Evolutionary conservation across 441 rosid species (phyloP).

Genomic region (Jatropha podagrica): DNA sequence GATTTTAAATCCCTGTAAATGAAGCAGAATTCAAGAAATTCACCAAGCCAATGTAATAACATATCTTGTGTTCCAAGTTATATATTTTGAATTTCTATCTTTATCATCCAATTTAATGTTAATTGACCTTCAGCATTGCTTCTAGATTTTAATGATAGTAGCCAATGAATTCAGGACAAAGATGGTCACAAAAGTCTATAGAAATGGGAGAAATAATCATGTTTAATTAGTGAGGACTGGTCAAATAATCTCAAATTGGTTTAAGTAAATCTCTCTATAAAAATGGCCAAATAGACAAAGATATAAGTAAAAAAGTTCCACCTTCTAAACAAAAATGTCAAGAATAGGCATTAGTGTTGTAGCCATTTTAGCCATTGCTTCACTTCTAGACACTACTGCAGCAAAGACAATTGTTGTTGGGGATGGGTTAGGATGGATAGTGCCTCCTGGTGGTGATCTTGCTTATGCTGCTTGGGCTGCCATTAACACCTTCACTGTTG

Average conservation of each 20-base stretch:
- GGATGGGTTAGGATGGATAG: conserved; percentile 8
- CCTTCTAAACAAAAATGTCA: background rate
- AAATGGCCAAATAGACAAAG: background rate
- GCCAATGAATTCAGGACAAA: background rate
- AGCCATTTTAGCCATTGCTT: conserved; percentile 12
- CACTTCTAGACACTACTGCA: background rate
- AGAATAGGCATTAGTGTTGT: background rate
- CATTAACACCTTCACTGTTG: background rate
- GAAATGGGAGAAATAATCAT: background rate
- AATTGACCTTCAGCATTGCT: conserved; percentile 4
- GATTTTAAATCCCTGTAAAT: background rate
- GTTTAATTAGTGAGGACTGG: background rate
- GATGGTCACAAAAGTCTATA: background rate
- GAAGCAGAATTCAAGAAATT: background rate
- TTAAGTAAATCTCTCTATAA: background rate
- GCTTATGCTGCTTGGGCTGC: conserved; percentile 18
- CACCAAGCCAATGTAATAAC: background rate
- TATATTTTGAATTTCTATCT: background rate
- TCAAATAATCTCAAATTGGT: background rate
- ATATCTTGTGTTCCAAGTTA: background rate
- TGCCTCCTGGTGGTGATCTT: conserved; percentile 17
- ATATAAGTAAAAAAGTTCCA: too few species aligned
- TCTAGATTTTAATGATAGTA: background rate
- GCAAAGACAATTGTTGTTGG: conserved; percentile 14
- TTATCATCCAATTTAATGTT: background rate